Conservation (phyloP, 1,284 basidiomycete species). For the Ustilago loliicola region DNA sequence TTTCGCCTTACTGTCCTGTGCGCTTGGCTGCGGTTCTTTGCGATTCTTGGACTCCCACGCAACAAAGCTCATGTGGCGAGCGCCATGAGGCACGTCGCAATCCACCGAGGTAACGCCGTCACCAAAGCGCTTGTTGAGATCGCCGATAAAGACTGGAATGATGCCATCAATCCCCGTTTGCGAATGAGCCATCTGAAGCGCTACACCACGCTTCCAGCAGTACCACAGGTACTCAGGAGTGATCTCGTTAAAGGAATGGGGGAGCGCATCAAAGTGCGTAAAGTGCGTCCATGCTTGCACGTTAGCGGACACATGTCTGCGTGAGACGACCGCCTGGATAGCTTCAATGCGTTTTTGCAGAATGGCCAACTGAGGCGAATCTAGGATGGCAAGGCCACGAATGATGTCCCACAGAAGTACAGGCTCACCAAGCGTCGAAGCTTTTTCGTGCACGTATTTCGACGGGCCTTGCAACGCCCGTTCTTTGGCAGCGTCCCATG, state of each 20-base stretch:
- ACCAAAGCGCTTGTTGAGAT: neutral
- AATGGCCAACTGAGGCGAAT: no score
- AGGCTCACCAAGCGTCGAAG: no score
- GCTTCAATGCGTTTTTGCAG: no score
- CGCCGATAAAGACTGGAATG: constrained; percentile 3
- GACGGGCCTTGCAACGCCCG: neutral
- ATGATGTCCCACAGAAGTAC: no score
- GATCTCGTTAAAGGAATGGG: neutral
- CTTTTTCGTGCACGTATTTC: neutral
- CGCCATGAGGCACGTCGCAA: neutral
- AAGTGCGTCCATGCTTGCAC: constrained; percentile 12
- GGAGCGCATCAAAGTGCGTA: constrained; percentile 12
- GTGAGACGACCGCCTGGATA: neutral
- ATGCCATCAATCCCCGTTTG: no score
- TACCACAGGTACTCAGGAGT: constrained; percentile 18
- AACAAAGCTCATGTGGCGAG: neutral
- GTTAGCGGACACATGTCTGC: neutral
- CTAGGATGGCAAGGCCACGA: no score
- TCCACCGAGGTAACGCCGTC: neutral
- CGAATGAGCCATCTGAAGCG: no score
- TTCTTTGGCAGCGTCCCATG: constrained; percentile 28
- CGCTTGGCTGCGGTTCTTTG: neutral
- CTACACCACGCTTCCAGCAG: constrained; percentile 20
- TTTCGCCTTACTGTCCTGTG: no score
- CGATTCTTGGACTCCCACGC: constrained; percentile 6